Conservation (phyloP, 2,329 filamentous ascomycete species). For the Hortaea sp. region DNA sequence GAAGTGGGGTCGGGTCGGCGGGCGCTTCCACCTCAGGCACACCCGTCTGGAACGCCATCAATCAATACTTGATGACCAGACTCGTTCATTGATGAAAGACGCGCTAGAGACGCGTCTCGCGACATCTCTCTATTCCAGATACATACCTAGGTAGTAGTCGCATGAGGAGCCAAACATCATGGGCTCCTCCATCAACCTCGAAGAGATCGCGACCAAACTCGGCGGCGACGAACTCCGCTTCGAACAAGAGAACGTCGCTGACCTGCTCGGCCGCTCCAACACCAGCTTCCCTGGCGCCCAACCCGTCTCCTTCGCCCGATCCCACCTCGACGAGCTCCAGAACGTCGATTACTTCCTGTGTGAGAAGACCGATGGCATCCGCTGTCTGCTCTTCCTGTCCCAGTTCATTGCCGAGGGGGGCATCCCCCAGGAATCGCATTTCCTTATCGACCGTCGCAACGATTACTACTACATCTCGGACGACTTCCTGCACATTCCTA, state of each 20-base stretch:
- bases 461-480: slow-evolving; percentile 81
- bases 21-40: too few species aligned
- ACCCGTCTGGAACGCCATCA: too few species aligned
- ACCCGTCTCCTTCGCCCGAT: slow-evolving; percentile 79
- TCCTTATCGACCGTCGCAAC: slow-evolving; percentile 95
- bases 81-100: too few species aligned
- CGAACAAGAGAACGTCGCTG: slow-evolving; percentile 20
- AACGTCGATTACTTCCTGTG: slow-evolving; percentile 89
- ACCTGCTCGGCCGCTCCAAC: slow-evolving; percentile 60
- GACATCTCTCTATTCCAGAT: too few species aligned
- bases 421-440: slow-evolving; percentile 54
- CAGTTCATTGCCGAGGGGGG: slow-evolving; percentile 36
- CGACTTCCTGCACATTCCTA: slow-evolving; percentile 65
- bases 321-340: slow-evolving; percentile 74
- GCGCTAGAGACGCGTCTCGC: too few species aligned
- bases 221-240: slow-evolving; percentile 15
- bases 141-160: too few species aligned
- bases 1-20: too few species aligned
- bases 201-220: slow-evolving; percentile 14
- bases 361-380: slow-evolving; percentile 94
- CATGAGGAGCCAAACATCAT: slow-evolving; percentile 3
- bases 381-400: slow-evolving; percentile 88
- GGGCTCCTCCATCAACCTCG: slow-evolving; percentile 19
- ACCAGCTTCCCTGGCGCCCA: slow-evolving; percentile 78
- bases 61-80: too few species aligned